These are phyloP conservation scores for Pichia sp. DNA, from an alignment of 1,139 yeast species.

Conservation along the genomic window DNA sequence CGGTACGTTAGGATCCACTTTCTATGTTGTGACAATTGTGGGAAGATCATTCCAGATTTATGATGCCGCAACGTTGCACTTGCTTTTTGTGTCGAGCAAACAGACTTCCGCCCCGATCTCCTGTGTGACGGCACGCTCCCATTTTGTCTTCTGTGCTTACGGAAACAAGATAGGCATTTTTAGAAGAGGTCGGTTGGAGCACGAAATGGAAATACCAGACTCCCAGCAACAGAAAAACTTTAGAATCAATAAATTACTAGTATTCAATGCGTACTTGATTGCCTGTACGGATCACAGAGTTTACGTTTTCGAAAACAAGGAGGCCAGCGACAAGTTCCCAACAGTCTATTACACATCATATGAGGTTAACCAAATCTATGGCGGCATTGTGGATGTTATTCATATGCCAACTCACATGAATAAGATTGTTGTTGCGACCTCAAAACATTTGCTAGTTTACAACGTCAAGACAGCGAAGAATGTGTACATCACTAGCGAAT, in stretches of 20 bases:
- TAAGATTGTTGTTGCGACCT: constrained; percentile 75
- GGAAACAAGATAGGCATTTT: constrained; percentile 70
- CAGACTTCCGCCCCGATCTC: constrained; percentile 71
- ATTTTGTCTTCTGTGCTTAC: constrained; percentile 76
- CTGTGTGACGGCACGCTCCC: constrained; percentile 75
- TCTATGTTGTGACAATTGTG: constrained; percentile 83
- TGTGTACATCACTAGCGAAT: constrained; percentile 55
- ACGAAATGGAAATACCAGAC: constrained; percentile 40
- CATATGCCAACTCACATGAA: constrained; percentile 94
- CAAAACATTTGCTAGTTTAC: constrained; percentile 52
- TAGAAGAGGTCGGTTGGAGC: constrained; percentile 75
- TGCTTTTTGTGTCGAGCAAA: constrained; percentile 79
- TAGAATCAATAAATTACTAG: constrained; percentile 46
- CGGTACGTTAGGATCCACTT: constrained; percentile 84
- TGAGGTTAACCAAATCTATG: constrained; percentile 55
- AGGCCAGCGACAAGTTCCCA: constrained; percentile 41
- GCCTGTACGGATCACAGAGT: constrained; percentile 54
- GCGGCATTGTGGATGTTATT: constrained; percentile 60
- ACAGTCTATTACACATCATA: constrained; percentile 66
- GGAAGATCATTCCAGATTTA: constrained; percentile 89
- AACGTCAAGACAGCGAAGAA: constrained; percentile 78
- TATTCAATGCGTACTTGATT: constrained; percentile 78
- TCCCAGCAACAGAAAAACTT: constrained; percentile 30
- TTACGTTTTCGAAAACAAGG: constrained; percentile 58
- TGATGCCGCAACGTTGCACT: constrained; percentile 83